These are phyloP conservation scores for Wolfiporia cocos DNA, from an alignment of 1,284 basidiomycete species.

Conservation along the genomic window DNA sequence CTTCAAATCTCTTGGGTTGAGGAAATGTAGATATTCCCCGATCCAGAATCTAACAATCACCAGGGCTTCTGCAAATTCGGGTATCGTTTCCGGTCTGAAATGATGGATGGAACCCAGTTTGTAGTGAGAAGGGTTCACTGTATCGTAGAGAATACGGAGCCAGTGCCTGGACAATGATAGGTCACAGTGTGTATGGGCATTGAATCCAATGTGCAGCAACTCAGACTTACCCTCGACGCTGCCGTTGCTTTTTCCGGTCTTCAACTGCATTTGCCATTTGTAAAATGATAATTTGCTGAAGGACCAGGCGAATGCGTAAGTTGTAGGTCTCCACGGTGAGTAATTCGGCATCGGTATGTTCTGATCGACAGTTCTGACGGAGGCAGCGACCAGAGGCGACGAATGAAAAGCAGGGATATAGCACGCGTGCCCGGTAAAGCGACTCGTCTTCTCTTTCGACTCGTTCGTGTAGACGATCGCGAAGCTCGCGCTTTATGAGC, in stretches of 20 bases:
- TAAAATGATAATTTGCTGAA: slow-evolving; percentile 43
- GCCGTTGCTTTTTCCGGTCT: slow-evolving; percentile 14
- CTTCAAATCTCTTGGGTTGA: slow-evolving; percentile 9
- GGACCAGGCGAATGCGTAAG: slow-evolving; percentile 33
- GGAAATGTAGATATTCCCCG: slow-evolving; percentile 27
- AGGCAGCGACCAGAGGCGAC: slow-evolving; percentile 30
- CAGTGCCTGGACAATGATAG: slow-evolving; percentile 19
- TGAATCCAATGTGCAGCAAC: no score
- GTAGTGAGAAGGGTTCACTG: slow-evolving; percentile 16
- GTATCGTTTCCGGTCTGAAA: slow-evolving; percentile 29
- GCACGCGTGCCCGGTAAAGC: slow-evolving; percentile 25
- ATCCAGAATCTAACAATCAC: slow-evolving; percentile 36
- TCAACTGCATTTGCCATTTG: slow-evolving; percentile 23
- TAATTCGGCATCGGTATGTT: slow-evolving; percentile 26
- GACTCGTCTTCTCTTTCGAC: slow-evolving; percentile 34
- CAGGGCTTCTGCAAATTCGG: slow-evolving; percentile 29
- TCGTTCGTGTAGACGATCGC: slow-evolving; percentile 20
- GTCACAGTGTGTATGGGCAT: no score
- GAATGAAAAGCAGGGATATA: slow-evolving; percentile 36
- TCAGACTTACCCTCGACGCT: no score
- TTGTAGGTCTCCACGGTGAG: slow-evolving; percentile 31
- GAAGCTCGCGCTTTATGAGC: slow-evolving; percentile 20
- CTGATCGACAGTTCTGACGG: slow-evolving; percentile 28
- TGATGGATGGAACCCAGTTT: slow-evolving; percentile 21
- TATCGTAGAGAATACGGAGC: slow-evolving; percentile 18